Evolutionary conservation across 441 rosid genomes (phyloP).

Genomic region (Mallotus japonicus): DNA sequence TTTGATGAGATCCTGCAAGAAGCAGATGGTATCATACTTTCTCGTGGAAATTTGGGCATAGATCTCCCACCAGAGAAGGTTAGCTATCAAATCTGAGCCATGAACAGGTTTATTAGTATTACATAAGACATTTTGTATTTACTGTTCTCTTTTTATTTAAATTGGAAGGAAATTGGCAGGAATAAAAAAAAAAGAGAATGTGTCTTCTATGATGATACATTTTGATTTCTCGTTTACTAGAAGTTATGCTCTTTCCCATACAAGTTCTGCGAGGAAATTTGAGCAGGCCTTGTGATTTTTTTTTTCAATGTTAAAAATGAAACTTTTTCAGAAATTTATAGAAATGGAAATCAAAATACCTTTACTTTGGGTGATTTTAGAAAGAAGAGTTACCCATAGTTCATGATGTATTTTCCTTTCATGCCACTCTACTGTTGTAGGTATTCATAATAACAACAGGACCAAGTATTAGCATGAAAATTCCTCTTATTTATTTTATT

Average conservation of each 20-base stretch:
- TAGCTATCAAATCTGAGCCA: slow-evolving; percentile 4
- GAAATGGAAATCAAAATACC: not conserved
- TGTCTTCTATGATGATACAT: too few species aligned
- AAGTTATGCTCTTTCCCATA: too few species aligned
- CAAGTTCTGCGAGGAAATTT: too few species aligned
- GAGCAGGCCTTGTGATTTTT: too few species aligned
- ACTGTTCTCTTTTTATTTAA: too few species aligned
- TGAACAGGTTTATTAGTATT: not conserved
- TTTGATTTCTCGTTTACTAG: too few species aligned
- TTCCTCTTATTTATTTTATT: not conserved
- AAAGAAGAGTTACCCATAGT: not conserved
- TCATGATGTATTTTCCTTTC: not conserved
- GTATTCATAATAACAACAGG: not conserved
- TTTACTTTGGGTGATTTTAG: not conserved
- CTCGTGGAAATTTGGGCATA: slow-evolving; percentile 24
- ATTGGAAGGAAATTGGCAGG: too few species aligned
- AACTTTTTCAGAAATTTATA: not conserved
- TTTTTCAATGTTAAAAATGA: too few species aligned
- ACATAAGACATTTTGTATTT: not conserved
- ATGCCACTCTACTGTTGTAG: not conserved
- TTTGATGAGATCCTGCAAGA: slow-evolving; percentile 19
- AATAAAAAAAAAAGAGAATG: too few species aligned
- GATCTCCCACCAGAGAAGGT: slow-evolving; percentile 25
- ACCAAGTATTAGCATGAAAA: too few species aligned
- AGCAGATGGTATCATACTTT: slow-evolving; percentile 21